These are phyloP conservation scores for Achaetomiella virescens DNA, from an alignment of 495 filamentous ascomycete species.

Conservation along the genomic window DNA sequence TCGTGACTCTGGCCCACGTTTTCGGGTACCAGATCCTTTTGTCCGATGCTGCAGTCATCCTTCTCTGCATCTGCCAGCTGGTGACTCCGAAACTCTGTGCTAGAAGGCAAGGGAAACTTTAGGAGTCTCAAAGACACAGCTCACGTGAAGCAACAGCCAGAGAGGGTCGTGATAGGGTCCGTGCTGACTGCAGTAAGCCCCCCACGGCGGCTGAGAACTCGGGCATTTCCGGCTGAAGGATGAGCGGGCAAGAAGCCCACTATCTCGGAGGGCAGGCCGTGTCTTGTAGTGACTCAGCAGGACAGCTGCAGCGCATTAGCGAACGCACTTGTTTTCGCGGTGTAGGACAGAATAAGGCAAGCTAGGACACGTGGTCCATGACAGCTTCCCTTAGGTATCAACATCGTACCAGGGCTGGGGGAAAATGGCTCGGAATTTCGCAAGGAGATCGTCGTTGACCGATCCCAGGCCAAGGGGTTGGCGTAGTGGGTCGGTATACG, in stretches of 20 bases:
- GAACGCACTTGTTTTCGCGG: background rate
- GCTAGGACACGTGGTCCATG: background rate
- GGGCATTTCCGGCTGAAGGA: background rate
- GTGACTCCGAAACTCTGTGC: no score
- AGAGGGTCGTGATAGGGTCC: constrained; percentile 1
- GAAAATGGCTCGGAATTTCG: no score
- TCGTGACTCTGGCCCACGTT: background rate
- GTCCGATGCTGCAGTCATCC: background rate
- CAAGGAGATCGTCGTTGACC: background rate
- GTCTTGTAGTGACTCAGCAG: background rate
- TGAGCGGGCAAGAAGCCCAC: background rate
- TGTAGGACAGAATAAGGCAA: background rate
- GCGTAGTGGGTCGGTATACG: background rate
- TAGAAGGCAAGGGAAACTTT: no score
- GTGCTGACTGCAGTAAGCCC: background rate
- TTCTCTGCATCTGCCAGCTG: background rate
- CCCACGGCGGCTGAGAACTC: background rate
- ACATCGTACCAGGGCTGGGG: no score
- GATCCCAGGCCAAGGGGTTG: background rate
- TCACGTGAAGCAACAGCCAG: no score
- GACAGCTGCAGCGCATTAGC: background rate
- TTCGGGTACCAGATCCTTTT: background rate
- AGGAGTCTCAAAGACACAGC: no score
- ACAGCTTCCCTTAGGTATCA: constrained; percentile 7
- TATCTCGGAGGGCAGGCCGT: background rate